Percentiles rank a stretch among this genome's conserved stretches.
Conservation (phyloP, 805 yeast genomes). For the Myxozyma geophila region DNA sequence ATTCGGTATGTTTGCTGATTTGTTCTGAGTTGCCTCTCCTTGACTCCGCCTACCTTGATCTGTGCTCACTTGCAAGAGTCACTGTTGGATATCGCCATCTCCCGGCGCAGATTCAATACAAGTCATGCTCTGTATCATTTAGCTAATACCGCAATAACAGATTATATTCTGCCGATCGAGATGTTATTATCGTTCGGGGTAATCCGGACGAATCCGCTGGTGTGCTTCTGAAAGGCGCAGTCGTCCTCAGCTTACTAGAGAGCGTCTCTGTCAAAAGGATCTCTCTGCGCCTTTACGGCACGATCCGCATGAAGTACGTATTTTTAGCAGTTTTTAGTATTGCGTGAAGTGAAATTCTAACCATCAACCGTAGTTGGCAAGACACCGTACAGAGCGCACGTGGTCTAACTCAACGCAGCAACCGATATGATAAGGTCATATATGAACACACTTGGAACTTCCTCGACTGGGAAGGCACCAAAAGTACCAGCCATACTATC, state of each 20-base stretch:
- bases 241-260: conserved; percentile 75
- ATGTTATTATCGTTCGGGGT: conserved; percentile 82
- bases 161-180: conserved; percentile 69
- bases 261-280: conserved; percentile 71
- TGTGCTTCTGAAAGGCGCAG: conserved; percentile 72
- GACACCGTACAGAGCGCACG: conserved; percentile 35
- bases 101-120: neutral
- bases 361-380: conserved; percentile 33
- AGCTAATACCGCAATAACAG: neutral
- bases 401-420: conserved; percentile 40
- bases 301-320: conserved; percentile 57
- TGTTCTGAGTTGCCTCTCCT: neutral
- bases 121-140: neutral
- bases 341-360: conserved; percentile 48
- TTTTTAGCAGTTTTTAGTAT: neutral
- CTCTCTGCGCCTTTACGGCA: conserved; percentile 67
- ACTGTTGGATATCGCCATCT: neutral
- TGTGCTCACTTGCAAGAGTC: neutral
- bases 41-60: neutral
- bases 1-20: conserved; percentile 42
- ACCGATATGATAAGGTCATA: conserved; percentile 58
- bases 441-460: conserved; percentile 83
- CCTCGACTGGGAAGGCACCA: conserved; percentile 52
- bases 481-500: conserved; percentile 33
- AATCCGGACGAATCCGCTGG: conserved; percentile 76